A percentile compares a stretch with the other conserved stretches of the same genome.
Evolutionary conservation across 2,329 filamentous ascomycete genomes (phyloP).

Genomic region (Salinomyces thailandicus): DNA sequence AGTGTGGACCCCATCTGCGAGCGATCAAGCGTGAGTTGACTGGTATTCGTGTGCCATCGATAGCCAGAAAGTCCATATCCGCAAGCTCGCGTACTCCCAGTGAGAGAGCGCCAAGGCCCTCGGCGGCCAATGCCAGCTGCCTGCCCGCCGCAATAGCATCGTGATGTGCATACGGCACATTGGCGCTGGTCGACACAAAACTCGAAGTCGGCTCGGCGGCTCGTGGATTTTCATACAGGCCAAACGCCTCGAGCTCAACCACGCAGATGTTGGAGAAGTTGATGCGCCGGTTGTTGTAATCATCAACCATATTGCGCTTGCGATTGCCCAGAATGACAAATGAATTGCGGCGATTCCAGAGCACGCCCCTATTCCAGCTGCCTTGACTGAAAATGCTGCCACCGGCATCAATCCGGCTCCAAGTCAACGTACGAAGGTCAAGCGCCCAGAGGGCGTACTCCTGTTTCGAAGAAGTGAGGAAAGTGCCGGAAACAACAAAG

Average conservation of each 20-base stretch:
- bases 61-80: slow-evolving; percentile 93
- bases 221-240: slow-evolving; percentile 90
- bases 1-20: slow-evolving; percentile 88
- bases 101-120: slow-evolving; percentile 75
- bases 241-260: slow-evolving; percentile 94
- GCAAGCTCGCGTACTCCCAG: slow-evolving; percentile 72
- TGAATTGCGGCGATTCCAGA: slow-evolving; percentile 88
- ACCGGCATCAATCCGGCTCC: slow-evolving; percentile 92
- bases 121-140: slow-evolving; percentile 63
- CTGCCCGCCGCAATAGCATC: slow-evolving; percentile 61
- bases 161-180: slow-evolving; percentile 27
- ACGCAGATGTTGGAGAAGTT: slow-evolving; percentile 96
- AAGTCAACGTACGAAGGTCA: slow-evolving; percentile 76
- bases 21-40: slow-evolving; percentile 86
- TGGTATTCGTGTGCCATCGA: slow-evolving; percentile 81
- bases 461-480: slow-evolving; percentile 93
- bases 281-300: slow-evolving; percentile 95
- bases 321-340: slow-evolving; percentile 94
- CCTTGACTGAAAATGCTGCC: slow-evolving; percentile 91
- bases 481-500: slow-evolving; percentile 95
- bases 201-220: slow-evolving; percentile 66
- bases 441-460: slow-evolving; percentile 96
- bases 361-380: slow-evolving; percentile 90
- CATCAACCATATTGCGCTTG: slow-evolving; percentile 86
- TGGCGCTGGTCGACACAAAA: slow-evolving; percentile 72